A percentile compares a stretch with the other conserved stretches of the same genome.
These are phyloP conservation scores for Verbena officinalis DNA, from an alignment of 257 asterid genomes.

Conservation along the genomic window DNA sequence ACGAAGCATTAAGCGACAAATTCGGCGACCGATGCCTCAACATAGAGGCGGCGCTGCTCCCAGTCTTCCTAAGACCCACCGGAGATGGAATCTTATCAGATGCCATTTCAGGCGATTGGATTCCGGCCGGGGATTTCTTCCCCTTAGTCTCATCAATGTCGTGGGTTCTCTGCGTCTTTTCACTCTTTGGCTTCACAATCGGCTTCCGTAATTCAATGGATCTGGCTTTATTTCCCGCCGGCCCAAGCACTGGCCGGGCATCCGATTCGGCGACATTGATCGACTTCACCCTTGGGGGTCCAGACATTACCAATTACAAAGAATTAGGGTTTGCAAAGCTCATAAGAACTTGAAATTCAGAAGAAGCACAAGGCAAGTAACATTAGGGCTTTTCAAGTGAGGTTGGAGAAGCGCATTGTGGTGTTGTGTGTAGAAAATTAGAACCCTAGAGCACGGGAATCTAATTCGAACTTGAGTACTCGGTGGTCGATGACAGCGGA, in stretches of 20 bases:
- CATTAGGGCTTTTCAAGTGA: conserved; percentile 35
- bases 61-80: conserved; percentile 43
- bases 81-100: conserved; percentile 39
- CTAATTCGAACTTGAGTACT: conserved; percentile 11
- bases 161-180: conserved; percentile 36
- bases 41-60: conserved; percentile 43
- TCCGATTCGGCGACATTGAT: conserved; percentile 55
- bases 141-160: conserved; percentile 45
- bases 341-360: conserved; percentile 1
- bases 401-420: conserved; percentile 23
- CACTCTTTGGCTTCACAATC: conserved; percentile 40
- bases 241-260: conserved; percentile 66
- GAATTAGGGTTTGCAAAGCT: not conserved
- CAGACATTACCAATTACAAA: conserved; percentile 49
- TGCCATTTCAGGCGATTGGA: conserved; percentile 30
- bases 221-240: conserved; percentile 73
- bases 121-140: conserved; percentile 44
- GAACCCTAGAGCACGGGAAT: conserved; percentile 26
- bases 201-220: conserved; percentile 57
- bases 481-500: not conserved
- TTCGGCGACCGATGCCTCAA: conserved; percentile 53
- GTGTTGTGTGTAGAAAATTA: not conserved
- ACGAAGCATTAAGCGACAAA: conserved; percentile 70
- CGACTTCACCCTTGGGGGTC: conserved; percentile 61
- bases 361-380: conserved; percentile 2